Conservation (phyloP, 495 filamentous ascomycete species). For the Trichocladium uniseriatum region DNA sequence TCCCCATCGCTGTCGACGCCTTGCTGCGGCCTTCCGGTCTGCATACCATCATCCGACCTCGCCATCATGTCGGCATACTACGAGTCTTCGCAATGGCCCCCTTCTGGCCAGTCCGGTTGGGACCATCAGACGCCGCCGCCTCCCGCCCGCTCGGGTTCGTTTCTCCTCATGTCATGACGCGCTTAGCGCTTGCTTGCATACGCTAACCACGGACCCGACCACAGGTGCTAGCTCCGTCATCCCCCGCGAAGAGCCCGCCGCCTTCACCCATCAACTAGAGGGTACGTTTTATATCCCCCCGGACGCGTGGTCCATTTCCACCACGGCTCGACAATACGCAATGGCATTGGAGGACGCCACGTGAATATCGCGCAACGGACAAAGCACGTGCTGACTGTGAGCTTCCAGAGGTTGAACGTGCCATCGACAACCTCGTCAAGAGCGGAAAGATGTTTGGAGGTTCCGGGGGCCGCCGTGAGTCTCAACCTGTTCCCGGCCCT, state of each 20-base stretch:
- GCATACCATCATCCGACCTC: slow-evolving; percentile 15
- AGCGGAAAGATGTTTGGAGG: slow-evolving; percentile 82
- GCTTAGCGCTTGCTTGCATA: slow-evolving; percentile 13
- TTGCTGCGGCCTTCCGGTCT: slow-evolving; percentile 32
- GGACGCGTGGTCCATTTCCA: neutral
- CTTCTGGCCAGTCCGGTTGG: slow-evolving; percentile 49
- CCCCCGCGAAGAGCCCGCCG: slow-evolving; percentile 66
- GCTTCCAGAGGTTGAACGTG: slow-evolving; percentile 80
- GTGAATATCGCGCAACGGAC: neutral
- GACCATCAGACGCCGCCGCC: slow-evolving; percentile 81
- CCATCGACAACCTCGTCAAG: slow-evolving; percentile 89
- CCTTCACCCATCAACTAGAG: slow-evolving; percentile 86
- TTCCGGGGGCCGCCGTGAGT: slow-evolving; percentile 71
- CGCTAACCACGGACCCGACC: slow-evolving; percentile 26
- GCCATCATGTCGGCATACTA: slow-evolving; percentile 72
- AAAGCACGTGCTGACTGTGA: slow-evolving; percentile 14
- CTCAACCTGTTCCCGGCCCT: slow-evolving; percentile 58
- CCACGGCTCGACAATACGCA: neutral
- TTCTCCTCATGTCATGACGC: slow-evolving; percentile 4
- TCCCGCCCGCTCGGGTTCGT: slow-evolving; percentile 73
- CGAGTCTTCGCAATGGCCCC: slow-evolving; percentile 72
- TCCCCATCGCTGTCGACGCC: slow-evolving; percentile 5
- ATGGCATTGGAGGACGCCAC: neutral
- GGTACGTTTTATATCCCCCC: slow-evolving; percentile 54
- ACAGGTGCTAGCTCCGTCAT: slow-evolving; percentile 68